Evolutionary conservation across 163 green algal genomes (phyloP).

Genomic region (Trebouxia gelatinosa): DNA sequence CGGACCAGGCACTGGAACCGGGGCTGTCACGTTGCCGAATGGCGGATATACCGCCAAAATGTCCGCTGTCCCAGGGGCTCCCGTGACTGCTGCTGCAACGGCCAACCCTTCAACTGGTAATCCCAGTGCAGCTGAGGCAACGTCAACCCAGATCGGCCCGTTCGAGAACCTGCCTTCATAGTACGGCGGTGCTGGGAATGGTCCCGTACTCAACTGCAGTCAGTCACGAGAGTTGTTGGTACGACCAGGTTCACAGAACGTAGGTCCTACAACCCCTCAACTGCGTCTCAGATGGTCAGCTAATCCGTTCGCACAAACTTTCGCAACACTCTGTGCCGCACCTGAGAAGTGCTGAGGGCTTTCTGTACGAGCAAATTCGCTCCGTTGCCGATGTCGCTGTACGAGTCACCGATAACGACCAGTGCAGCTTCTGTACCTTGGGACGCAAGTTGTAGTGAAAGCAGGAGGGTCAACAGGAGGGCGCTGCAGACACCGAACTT

Average conservation of each 20-base stretch:
- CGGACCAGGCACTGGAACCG: too few relatives aligned
- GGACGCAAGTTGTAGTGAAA: too few relatives aligned
- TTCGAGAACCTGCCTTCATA: slow-evolving; percentile 5
- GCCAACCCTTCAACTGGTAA: not conserved
- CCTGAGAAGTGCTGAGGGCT: slow-evolving; percentile 5
- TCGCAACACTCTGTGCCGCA: not conserved
- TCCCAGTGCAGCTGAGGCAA: not conserved
- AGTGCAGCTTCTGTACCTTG: not conserved
- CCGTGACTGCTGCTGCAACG: not conserved
- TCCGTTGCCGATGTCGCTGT: not conserved
- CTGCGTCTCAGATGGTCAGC: too few relatives aligned
- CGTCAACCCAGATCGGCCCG: slow-evolving; percentile 4
- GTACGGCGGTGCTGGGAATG: not conserved
- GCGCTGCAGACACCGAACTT: too few relatives aligned
- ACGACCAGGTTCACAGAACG: too few relatives aligned
- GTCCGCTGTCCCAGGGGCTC: not conserved
- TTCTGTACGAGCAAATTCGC: not conserved
- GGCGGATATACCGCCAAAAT: not conserved
- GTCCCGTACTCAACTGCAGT: not conserved
- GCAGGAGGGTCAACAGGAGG: too few relatives aligned
- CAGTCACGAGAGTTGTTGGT: not conserved
- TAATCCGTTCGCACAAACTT: not conserved
- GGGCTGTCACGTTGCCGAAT: too few relatives aligned
- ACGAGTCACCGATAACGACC: slow-evolving; percentile 8
- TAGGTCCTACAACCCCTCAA: too few relatives aligned